These are phyloP conservation scores for Daldinia bambusicola DNA, from an alignment of 495 filamentous ascomycete genomes.

Conservation along the genomic window DNA sequence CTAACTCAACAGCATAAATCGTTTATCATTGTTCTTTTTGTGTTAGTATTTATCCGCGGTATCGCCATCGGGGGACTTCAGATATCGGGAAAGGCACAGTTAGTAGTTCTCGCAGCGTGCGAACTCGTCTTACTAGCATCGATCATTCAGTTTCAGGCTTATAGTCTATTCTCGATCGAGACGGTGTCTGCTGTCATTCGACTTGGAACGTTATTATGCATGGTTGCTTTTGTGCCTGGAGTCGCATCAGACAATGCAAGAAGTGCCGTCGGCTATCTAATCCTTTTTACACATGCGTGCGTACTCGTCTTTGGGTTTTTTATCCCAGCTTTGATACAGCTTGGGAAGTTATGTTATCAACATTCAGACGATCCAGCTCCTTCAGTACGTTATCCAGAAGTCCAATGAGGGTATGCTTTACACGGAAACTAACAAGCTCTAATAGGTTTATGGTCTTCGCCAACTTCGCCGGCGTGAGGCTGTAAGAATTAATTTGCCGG, in stretches of 20 bases:
- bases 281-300: neutral
- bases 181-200: neutral
- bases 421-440: neutral
- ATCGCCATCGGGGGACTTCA: conserved; percentile 80
- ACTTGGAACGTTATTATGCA: neutral
- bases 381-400: neutral
- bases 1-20: conserved; percentile 69
- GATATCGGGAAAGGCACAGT: conserved; percentile 78
- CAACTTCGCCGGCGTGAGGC: neutral
- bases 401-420: neutral
- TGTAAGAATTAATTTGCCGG: neutral
- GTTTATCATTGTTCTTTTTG: conserved; percentile 74
- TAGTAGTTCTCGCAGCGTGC: conserved; percentile 78
- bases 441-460: neutral
- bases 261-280: neutral
- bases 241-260: neutral
- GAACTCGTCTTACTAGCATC: conserved; percentile 56
- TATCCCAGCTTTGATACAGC: neutral
- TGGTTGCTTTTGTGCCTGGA: neutral
- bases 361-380: neutral
- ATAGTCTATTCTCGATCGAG: neutral
- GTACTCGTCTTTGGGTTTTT: conserved; percentile 1
- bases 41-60: conserved; percentile 73
- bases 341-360: neutral
- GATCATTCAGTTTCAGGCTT: neutral